A percentile compares a stretch with the other conserved stretches of the same genome.
phyloP scores from a whole-genome alignment of 1,284 basidiomycete species.

The Ustilago shanxiensis region DNA sequence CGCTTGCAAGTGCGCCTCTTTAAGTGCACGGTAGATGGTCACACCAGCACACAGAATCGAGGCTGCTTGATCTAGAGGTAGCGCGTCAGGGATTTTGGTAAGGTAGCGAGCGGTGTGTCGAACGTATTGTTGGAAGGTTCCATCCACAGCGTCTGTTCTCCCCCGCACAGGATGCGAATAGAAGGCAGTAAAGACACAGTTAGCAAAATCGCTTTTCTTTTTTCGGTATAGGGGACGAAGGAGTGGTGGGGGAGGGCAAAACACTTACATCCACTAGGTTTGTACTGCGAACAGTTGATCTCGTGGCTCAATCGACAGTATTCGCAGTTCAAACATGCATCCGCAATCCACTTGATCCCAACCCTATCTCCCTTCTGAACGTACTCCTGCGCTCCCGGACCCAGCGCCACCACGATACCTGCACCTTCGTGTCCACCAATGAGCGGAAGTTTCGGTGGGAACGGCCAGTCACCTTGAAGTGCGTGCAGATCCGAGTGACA shows the following conservation, averaged over 20 bases:
- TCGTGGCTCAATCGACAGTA: slow-evolving; percentile 80
- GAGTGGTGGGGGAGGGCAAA: neutral
- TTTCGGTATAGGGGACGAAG: no score
- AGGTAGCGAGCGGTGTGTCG: slow-evolving; percentile 79
- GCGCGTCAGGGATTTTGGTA: slow-evolving; percentile 72
- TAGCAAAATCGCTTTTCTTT: neutral
- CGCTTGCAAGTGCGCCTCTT: slow-evolving; percentile 76
- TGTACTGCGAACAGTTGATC: slow-evolving; percentile 72
- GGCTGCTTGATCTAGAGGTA: slow-evolving; percentile 80
- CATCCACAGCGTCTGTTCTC: slow-evolving; percentile 74
- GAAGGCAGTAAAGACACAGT: neutral
- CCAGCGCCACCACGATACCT: slow-evolving; percentile 80
- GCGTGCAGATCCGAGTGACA: slow-evolving; percentile 58
- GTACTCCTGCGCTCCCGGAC: slow-evolving; percentile 76
- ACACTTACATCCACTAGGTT: slow-evolving; percentile 70
- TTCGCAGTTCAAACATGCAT: slow-evolving; percentile 80
- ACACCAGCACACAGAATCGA: slow-evolving; percentile 83
- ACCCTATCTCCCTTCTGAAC: slow-evolving; percentile 80
- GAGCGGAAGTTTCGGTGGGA: slow-evolving; percentile 76
- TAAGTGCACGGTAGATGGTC: slow-evolving; percentile 87
- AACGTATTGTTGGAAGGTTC: slow-evolving; percentile 81
- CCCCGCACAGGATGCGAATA: slow-evolving; percentile 28
- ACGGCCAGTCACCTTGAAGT: slow-evolving; percentile 67
- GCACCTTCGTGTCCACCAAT: slow-evolving; percentile 85
- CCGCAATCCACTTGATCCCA: slow-evolving; percentile 78